These are phyloP conservation scores for Psilocybe subaeruginosa DNA, from an alignment of 768 basidiomycete genomes.

Conservation along the genomic window DNA sequence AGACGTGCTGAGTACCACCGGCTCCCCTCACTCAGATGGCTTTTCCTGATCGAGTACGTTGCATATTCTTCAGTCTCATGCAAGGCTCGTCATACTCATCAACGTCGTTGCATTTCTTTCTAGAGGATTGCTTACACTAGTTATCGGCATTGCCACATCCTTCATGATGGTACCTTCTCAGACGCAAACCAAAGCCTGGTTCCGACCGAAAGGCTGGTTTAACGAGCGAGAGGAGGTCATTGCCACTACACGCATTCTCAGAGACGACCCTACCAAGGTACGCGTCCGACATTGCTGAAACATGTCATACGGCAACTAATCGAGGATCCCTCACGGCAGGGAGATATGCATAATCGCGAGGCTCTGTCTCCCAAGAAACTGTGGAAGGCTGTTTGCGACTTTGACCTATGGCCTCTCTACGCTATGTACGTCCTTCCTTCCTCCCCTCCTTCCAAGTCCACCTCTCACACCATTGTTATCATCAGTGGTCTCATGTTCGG, in stretches of 20 bases:
- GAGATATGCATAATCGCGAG: slow-evolving; percentile 72
- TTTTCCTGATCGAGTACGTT: slow-evolving; percentile 48
- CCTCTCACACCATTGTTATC: slow-evolving; percentile 26
- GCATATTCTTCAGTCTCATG: not conserved
- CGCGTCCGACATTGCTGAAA: slow-evolving; percentile 12
- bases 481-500: not conserved
- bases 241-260: slow-evolving; percentile 40
- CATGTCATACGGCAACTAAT: too few relatives aligned
- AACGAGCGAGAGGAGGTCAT: slow-evolving; percentile 43
- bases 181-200: slow-evolving; percentile 63
- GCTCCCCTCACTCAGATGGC: slow-evolving; percentile 1
- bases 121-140: slow-evolving; percentile 46
- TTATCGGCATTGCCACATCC: slow-evolving; percentile 52
- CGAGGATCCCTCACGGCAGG: not conserved
- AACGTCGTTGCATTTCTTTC: too few relatives aligned
- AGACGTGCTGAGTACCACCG: not conserved
- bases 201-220: slow-evolving; percentile 68
- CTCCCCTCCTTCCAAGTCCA: slow-evolving; percentile 38
- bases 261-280: slow-evolving; percentile 66
- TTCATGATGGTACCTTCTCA: slow-evolving; percentile 63
- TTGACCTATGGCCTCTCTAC: slow-evolving; percentile 69
- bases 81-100: not conserved
- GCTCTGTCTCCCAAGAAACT: slow-evolving; percentile 53
- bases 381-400: slow-evolving; percentile 55
- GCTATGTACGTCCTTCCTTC: slow-evolving; percentile 47